These are phyloP conservation scores for Leucocoprinus birnbaumii DNA, from an alignment of 768 basidiomycete genomes.

Conservation along the genomic window DNA sequence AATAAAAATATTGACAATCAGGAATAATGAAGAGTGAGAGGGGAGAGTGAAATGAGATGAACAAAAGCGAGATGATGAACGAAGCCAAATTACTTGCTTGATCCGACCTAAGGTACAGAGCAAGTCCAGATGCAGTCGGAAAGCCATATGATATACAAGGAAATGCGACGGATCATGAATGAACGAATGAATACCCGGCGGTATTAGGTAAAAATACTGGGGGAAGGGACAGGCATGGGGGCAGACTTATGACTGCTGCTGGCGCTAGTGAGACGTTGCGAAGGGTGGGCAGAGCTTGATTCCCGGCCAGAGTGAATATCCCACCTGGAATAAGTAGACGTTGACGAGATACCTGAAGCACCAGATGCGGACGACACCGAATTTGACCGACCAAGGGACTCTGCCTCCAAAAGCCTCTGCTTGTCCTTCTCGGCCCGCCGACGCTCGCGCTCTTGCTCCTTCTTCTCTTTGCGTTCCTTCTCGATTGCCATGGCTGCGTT, in stretches of 20 bases:
- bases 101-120: conserved; percentile 3
- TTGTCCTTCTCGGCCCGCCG: conserved; percentile 26
- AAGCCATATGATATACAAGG: conserved; percentile 6
- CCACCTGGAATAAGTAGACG: not conserved
- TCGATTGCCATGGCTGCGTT: conserved; percentile 52
- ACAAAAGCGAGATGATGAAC: not conserved
- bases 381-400: not conserved
- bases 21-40: not conserved
- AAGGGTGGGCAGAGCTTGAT: not conserved
- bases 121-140: conserved; percentile 7
- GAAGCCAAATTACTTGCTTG: conserved; percentile 6
- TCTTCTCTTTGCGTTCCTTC: conserved; percentile 32
- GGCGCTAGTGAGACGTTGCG: conserved; percentile 7
- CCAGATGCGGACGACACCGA: not conserved
- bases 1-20: conserved; percentile 19
- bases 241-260: not conserved
- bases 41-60: not conserved
- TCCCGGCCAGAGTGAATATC: conserved; percentile 5
- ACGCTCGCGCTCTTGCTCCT: conserved; percentile 23
- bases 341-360: not conserved
- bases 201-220: conserved; percentile 10
- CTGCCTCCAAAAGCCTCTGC: conserved; percentile 23
- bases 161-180: not conserved
- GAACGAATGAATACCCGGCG: not conserved
- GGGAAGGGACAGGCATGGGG: not conserved